Base-by-base conservation (phyloP, 176 grass and related monocot species). In the Aegilops bicornis region DNA sequence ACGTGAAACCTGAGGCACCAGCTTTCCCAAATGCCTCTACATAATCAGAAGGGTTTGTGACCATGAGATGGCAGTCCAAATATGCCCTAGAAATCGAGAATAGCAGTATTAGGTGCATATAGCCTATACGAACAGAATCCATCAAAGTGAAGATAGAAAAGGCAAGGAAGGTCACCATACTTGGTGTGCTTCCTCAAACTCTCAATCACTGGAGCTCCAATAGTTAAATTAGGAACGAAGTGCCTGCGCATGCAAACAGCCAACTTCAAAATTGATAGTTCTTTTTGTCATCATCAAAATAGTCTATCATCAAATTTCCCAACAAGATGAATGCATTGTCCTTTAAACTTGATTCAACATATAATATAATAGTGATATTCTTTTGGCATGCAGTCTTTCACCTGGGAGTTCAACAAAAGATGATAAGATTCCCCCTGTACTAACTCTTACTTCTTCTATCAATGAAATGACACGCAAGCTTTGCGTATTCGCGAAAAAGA, bases 51-150 rank as follows among this genome's bases (percentile, higher is more conserved):
- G 97, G 97, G 37, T 99, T 96, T 81, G 97, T 96, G 64, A 99
- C 97, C 94, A 99, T 99, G 76, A 99, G 94, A 94, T 99, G 97
- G 88, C 97, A 99, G 61, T 99, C 97, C 77, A 99, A 91, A 74
- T 96, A 99, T 89, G 97, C 92, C 83, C 97, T 98, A 82, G 62
- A 84, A 87, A 91, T 23, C 7, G 22, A 81, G 35, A 73, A 56
- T 6, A 85, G 70, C 33, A 30, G 31, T 48, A 50, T 32, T 78
- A 58, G 52, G 64, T 69, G 24, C 65, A 52, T 12, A 84, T 0
- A 84, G 48, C 56, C 19, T 59, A 59, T 59, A 59, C 2, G 20
- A 79, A 76, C 31, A 77, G 19, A 76, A 76, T 4, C 67, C 27
- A 32, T 40, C 58, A 29, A 76, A 74, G 29, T 35, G 31, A 82